phyloP scores from a whole-genome alignment of 805 yeast genomes.

The Teunomyces gatunensis region DNA sequence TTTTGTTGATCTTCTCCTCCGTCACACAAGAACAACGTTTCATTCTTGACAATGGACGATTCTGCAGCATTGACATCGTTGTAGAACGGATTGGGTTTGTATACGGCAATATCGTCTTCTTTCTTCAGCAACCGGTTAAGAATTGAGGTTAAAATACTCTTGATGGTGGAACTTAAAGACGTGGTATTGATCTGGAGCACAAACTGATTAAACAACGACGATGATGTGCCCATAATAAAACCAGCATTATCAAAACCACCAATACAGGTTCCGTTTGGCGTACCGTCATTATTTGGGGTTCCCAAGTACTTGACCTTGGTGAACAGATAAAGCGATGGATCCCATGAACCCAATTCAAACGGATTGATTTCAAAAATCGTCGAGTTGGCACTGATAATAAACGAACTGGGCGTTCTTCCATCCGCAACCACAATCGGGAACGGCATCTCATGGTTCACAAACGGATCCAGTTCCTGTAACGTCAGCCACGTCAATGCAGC shows the following conservation, averaged over 20 bases:
- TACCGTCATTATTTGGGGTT: constrained; percentile 16
- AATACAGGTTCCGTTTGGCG: constrained; percentile 16
- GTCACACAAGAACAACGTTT: constrained; percentile 58
- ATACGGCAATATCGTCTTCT: constrained; percentile 31
- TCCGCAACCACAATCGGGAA: constrained; percentile 26
- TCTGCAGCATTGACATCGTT: constrained; percentile 31
- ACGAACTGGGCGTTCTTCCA: constrained; percentile 24
- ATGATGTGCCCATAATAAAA: constrained; percentile 23
- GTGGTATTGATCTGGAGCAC: constrained; percentile 17
- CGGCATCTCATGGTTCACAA: constrained; percentile 25
- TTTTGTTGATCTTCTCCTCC: constrained; percentile 81
- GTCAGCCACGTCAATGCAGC: constrained; percentile 25
- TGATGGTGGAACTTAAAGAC: constrained; percentile 14
- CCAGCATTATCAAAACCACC: constrained; percentile 28
- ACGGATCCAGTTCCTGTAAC: constrained; percentile 17
- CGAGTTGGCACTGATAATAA: constrained; percentile 22
- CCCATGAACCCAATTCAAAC: constrained; percentile 29
- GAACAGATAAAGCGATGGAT: constrained; percentile 23
- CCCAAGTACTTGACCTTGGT: constrained; percentile 25
- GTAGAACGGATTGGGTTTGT: constrained; percentile 39
- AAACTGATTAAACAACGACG: constrained; percentile 25
- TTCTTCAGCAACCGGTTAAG: constrained; percentile 39
- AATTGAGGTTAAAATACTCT: constrained; percentile 19
- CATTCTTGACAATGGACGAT: constrained; percentile 36
- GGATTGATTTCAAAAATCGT: constrained; percentile 27